Evolutionary conservation across 345 rosid genomes (phyloP).

Genomic region (Brassica rapa): DNA sequence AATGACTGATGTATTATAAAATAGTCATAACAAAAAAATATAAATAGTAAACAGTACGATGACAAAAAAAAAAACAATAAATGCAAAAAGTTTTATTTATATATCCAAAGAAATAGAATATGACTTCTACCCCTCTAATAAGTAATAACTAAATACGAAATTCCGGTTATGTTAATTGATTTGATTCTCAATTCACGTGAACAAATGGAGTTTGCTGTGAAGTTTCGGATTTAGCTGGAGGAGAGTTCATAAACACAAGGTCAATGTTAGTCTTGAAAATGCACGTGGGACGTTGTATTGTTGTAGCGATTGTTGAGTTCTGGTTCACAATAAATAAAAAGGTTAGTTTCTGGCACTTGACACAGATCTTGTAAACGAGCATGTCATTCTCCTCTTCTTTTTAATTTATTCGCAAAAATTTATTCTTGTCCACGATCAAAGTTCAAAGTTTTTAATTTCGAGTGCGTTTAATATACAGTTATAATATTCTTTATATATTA

Average conservation of each 20-base stretch:
- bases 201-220: background rate
- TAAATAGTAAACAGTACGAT: background rate
- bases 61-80: background rate
- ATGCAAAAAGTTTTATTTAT: background rate
- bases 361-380: too few species aligned
- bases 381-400: too few species aligned
- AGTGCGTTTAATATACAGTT: too few species aligned
- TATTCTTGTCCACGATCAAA: too few species aligned
- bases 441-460: too few species aligned
- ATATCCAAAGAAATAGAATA: background rate
- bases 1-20: background rate
- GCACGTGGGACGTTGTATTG: background rate
- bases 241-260: background rate
- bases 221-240: constrained; percentile 6
- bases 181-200: background rate
- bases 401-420: too few species aligned
- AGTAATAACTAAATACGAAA: background rate
- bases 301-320: background rate
- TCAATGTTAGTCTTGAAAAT: background rate
- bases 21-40: background rate
- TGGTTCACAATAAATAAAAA: too few species aligned
- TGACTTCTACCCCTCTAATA: background rate
- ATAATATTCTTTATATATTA: too few species aligned
- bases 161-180: background rate
- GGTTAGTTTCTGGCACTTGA: too few species aligned